phyloP scores from a whole-genome alignment of 208 protist species.

The Wallacemonas sp. region DNA sequence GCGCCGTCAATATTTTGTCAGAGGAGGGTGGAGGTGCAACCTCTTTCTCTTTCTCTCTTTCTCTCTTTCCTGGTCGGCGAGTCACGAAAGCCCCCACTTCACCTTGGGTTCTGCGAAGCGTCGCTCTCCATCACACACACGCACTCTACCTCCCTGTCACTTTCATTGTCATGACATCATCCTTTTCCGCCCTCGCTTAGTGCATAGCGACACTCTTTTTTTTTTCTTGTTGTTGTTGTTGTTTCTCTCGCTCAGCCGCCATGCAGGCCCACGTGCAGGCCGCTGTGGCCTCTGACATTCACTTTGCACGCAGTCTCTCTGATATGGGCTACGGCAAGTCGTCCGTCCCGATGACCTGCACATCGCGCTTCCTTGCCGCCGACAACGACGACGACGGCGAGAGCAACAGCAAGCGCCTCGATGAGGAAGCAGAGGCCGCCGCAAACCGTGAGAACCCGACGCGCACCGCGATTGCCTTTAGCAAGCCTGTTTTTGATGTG shows the following conservation, averaged over 20 bases:
- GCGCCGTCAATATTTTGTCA: too few species aligned
- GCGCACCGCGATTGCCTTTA: slow-evolving; percentile 6
- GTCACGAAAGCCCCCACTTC: too few species aligned
- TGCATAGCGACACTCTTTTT: not conserved
- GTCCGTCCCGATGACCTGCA: slow-evolving; percentile 6
- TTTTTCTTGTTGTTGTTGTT: not conserved
- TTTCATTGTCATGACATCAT: not conserved
- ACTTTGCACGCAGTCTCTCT: slow-evolving; percentile 11
- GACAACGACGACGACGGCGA: slow-evolving; percentile 8
- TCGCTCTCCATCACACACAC: too few species aligned
- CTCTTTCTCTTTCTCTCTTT: not conserved
- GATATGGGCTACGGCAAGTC: slow-evolving; percentile 5
- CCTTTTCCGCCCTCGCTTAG: too few species aligned
- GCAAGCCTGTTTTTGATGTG: not conserved
- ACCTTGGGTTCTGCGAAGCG: too few species aligned
- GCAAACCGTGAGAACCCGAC: slow-evolving; percentile 14
- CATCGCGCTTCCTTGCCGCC: slow-evolving; percentile 7
- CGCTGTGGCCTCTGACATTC: slow-evolving; percentile 7
- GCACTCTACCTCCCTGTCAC: not conserved
- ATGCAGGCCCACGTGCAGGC: slow-evolving; percentile 12
- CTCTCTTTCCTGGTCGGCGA: not conserved
- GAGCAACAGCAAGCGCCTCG: not conserved
- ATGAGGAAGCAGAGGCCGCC: slow-evolving; percentile 6
- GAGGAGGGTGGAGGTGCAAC: not conserved
- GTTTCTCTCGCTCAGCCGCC: not conserved